phyloP scores from a whole-genome alignment of 768 basidiomycete species.

The Amanita rubescens region DNA sequence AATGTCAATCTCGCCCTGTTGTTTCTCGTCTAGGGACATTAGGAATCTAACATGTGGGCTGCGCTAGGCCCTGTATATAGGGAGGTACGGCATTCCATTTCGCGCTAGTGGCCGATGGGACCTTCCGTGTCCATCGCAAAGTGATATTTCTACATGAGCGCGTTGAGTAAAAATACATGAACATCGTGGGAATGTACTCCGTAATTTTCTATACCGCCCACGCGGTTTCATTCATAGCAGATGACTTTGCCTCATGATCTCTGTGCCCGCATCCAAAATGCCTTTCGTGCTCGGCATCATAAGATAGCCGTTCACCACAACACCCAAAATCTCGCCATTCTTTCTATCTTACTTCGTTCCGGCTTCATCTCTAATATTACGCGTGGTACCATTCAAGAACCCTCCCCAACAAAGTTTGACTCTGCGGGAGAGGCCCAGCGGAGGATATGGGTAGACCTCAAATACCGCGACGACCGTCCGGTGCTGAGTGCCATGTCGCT shows the following conservation, averaged over 20 bases:
- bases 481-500: conserved; percentile 76
- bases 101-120: no score
- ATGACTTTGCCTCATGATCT: conserved; percentile 74
- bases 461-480: conserved; percentile 86
- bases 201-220: not conserved
- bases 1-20: conserved; percentile 10
- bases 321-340: conserved; percentile 86
- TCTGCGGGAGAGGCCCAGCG: conserved; percentile 53
- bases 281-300: conserved; percentile 81
- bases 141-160: no score
- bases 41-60: no score
- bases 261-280: conserved; percentile 87
- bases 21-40: not conserved
- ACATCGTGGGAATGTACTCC: no score
- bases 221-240: no score
- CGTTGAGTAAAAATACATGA: no score
- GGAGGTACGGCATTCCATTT: no score
- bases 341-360: conserved; percentile 84
- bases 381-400: conserved; percentile 60
- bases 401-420: conserved; percentile 60
- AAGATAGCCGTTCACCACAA: conserved; percentile 74
- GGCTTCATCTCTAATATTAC: conserved; percentile 84
- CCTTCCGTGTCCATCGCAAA: no score
- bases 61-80: no score
- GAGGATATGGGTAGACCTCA: conserved; percentile 90